Evolutionary conservation across 2,329 filamentous ascomycete species (phyloP), one percentile per base, ranked within the genome.

Genomic region (Dryadomyces quercus-mongolicae): DNA sequence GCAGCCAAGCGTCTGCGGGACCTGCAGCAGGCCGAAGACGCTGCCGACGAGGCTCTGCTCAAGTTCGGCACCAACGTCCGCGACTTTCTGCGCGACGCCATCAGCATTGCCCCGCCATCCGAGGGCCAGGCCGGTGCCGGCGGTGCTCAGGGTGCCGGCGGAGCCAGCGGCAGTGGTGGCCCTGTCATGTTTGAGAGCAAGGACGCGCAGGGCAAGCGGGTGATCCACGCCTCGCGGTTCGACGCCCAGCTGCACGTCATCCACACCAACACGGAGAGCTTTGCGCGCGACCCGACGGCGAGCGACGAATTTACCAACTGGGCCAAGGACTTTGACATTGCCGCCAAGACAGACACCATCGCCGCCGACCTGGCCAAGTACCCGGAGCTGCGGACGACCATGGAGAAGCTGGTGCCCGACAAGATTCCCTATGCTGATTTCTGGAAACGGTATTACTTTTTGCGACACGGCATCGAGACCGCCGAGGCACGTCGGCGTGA

Each of bases 341-440:
- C 92, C 53, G 78, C 78, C 64, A 92, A 91, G 77, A 97, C 93
- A 2, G 84, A 84, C 18, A 84, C 85, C 53, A 94, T 98, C 61
- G 82, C 85, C 49, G 74, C 73, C 57, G 90, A 98, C 68, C 68
- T 98, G 60, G 84, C 91, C 60, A 88, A 86, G 66, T 95, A 95
- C 64, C 81, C 84, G 10, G 92, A 97, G 69, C 72, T 98, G 62
- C 77, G 91, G 61, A 71, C 77, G 25, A 90, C 90, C 0, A 97
- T 98, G 92, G 93, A 96, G 77, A 90, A 86, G 71, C 73, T 95
- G 54, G 93, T 98, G n/a, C 93, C 93, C 1, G 90, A 91, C 68
- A 80, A 82, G 61, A 88, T 96, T n/a, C 79, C 91, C 38, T 98
- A 98, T 64, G 78, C 75, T 52, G 80, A 86, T 52, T 98, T 98